Base-by-base conservation (phyloP, 495 filamentous ascomycete genomes). In the Diplogelasinospora grovesii region DNA sequence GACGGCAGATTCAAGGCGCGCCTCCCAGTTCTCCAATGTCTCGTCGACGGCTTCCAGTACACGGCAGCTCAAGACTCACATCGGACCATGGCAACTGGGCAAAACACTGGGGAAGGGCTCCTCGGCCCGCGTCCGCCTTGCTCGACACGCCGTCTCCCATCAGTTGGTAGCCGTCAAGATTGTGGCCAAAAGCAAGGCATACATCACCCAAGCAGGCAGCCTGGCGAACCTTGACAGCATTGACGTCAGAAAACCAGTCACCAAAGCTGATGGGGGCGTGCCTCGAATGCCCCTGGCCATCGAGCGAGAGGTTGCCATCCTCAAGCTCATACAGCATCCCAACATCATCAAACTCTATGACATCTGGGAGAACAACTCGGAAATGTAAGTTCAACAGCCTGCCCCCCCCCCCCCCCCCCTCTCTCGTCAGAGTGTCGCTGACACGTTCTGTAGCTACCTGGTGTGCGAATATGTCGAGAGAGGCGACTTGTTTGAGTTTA, bases 401-500 rank as follows among this genome's bases (percentile, higher is more conserved):
- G 5, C 13, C 39, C n/a, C n/a, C n/a, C n/a, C n/a, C n/a, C n/a
- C n/a, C n/a, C n/a, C n/a, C n/a, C n/a, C n/a, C n/a, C n/a, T n/a
- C n/a, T n/a, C n/a, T n/a, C n/a, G n/a, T n/a, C n/a, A n/a, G 49
- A 4, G 49, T 38, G 31, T 8, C 22, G 32, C 64, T 65, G 52
- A 63, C 47, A 14, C n/a, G 27, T 39, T 18, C 5, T 9, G 20
- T 47, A 97, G 90, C 25, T 98, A 95, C 58, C 74, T 99, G n/a
- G 84, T 97, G 3, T 76, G 96, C n/a, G 92, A 99, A 56, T 94
- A 87, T 45, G 81, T 95, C 24, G 79, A 93, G 54, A 82, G 86
- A 30, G 90, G 90, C 18, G 92, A 99, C 51, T 72, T 99, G 11
- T 95, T 94, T 50, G 70, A 82, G 11, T 86, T 89, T 51, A 81